These are phyloP conservation scores for Pezicula carpinea DNA, from an alignment of 2,329 filamentous ascomycete genomes.

Conservation along the genomic window DNA sequence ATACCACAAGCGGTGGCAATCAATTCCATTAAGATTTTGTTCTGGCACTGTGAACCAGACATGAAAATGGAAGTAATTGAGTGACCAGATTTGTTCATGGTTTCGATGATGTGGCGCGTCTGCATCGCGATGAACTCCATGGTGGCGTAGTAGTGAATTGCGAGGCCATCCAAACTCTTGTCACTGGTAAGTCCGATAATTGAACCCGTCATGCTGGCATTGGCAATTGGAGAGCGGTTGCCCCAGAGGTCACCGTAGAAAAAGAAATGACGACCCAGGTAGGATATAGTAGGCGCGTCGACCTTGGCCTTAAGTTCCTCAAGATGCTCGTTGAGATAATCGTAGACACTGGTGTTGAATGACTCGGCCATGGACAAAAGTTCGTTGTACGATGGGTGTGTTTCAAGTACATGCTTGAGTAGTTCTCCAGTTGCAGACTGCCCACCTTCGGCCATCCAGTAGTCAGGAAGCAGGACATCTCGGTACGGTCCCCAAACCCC, in stretches of 20 bases:
- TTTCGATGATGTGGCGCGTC: constrained; percentile 89
- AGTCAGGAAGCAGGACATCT: constrained; percentile 85
- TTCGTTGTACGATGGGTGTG: constrained; percentile 83
- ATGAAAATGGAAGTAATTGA: constrained; percentile 92
- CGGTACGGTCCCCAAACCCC: constrained; percentile 98
- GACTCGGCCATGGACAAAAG: constrained; percentile 75
- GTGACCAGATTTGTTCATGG: constrained; percentile 90
- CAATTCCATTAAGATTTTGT: constrained; percentile 84
- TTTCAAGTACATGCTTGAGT: constrained; percentile 90
- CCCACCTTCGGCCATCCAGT: constrained; percentile 96
- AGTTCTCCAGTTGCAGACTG: constrained; percentile 96
- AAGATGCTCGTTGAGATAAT: constrained; percentile 87
- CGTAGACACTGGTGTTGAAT: constrained; percentile 85
- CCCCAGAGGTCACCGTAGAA: constrained; percentile 98
- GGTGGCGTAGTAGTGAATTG: constrained; percentile 88
- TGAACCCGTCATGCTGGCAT: constrained; percentile 87
- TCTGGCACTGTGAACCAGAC: constrained; percentile 97
- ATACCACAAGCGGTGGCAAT: constrained; percentile 87
- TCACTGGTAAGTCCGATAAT: constrained; percentile 85
- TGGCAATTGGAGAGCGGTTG: constrained; percentile 89
- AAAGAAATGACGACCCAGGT: constrained; percentile 90
- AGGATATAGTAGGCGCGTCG: constrained; percentile 72
- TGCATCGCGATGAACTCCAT: constrained; percentile 99
- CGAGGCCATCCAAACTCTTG: constrained; percentile 80
- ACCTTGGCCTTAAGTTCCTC: constrained; percentile 66